Percentiles rank a stretch among this genome's conserved stretches.
phyloP scores from a whole-genome alignment of 495 filamentous ascomycete genomes.

The Neurospora discreta region DNA sequence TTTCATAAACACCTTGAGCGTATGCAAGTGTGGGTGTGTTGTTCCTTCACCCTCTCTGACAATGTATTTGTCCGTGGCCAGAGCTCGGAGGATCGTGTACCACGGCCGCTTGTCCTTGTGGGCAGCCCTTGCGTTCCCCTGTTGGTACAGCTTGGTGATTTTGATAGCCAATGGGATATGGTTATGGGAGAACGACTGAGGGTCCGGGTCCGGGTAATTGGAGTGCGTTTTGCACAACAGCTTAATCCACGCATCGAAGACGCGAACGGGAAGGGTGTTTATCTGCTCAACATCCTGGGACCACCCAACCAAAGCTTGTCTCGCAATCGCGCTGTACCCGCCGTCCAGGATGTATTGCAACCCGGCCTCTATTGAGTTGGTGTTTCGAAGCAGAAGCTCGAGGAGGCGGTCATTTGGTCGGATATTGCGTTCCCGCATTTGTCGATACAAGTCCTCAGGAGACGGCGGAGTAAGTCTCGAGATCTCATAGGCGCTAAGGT shows the following conservation, averaged over 20 bases:
- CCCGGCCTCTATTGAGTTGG: slow-evolving; percentile 19
- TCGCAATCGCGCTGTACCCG: slow-evolving; percentile 1
- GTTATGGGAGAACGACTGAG: not conserved
- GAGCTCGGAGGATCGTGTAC: slow-evolving; percentile 15
- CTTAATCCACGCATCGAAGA: slow-evolving; percentile 29
- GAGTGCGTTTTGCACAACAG: slow-evolving; percentile 26
- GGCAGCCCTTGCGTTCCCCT: not conserved
- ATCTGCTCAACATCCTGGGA: not conserved
- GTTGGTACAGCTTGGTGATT: slow-evolving; percentile 10
- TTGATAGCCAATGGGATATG: slow-evolving; percentile 10
- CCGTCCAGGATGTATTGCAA: slow-evolving; percentile 28
- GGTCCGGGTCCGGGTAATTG: not conserved
- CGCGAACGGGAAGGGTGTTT: slow-evolving; percentile 3
- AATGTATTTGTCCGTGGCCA: slow-evolving; percentile 10
- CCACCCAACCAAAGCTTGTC: slow-evolving; percentile 9
- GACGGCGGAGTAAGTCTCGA: slow-evolving; percentile 29
- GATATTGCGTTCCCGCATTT: slow-evolving; percentile 26
- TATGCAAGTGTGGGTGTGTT: slow-evolving; percentile 3
- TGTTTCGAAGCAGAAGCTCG: slow-evolving; percentile 21
- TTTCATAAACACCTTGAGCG: slow-evolving; percentile 11
- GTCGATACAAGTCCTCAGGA: slow-evolving; percentile 24
- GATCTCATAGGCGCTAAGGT: slow-evolving; percentile 32
- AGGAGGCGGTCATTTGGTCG: slow-evolving; percentile 25
- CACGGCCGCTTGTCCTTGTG: slow-evolving; percentile 11
- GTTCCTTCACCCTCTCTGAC: not conserved